Conservation (phyloP, 345 rosid species). For the Rhodomyrtus tomentosa region DNA sequence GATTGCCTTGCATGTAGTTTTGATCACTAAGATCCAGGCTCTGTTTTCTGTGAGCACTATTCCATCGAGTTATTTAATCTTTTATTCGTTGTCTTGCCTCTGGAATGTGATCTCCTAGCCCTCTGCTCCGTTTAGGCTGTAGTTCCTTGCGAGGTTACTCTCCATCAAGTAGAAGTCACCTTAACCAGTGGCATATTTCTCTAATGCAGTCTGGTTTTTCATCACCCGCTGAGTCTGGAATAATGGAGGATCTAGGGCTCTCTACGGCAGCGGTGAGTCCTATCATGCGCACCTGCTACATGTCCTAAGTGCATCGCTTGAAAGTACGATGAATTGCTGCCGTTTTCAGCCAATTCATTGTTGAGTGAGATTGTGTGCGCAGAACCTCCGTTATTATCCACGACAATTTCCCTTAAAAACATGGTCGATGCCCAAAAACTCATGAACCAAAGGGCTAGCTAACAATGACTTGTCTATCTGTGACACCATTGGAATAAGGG, state of each 20-base stretch:
- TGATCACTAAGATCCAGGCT: neutral
- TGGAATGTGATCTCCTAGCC: neutral
- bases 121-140: neutral
- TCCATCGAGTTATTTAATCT: neutral
- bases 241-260: slow-evolving; percentile 49
- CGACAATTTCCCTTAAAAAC: neutral
- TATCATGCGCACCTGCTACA: neutral
- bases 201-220: slow-evolving; percentile 41
- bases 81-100: neutral
- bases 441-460: neutral
- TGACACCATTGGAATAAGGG: neutral
- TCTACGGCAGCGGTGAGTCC: slow-evolving; percentile 42
- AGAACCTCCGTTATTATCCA: neutral
- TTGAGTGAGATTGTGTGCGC: neutral
- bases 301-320: neutral
- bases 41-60: neutral
- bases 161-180: neutral
- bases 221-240: slow-evolving; percentile 52
- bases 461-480: neutral
- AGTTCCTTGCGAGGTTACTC: neutral
- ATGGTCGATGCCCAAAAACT: neutral
- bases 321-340: neutral
- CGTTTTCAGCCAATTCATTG: neutral
- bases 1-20: neutral
- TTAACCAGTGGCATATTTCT: neutral